These are phyloP conservation scores for Colletotrichum theobromicola DNA, from an alignment of 2,329 filamentous ascomycete genomes.

Conservation along the genomic window DNA sequence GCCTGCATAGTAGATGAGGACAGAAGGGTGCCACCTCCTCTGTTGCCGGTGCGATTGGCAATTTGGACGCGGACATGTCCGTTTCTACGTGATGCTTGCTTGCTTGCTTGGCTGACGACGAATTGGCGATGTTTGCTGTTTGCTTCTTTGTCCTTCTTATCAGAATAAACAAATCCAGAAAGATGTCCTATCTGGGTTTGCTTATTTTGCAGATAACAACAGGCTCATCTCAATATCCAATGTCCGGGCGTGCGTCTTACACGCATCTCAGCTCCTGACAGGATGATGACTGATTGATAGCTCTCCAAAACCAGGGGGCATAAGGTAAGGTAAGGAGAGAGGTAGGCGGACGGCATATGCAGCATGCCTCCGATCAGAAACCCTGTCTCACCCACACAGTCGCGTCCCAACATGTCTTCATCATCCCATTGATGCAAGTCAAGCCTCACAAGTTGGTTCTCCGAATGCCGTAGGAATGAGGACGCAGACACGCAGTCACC, in stretches of 20 bases:
- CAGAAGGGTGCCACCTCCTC: background rate
- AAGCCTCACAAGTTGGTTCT: background rate
- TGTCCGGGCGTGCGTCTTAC: background rate
- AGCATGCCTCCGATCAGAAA: constrained; percentile 7
- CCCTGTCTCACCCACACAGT: background rate
- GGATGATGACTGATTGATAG: background rate
- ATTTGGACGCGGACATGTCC: background rate
- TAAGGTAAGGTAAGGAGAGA: background rate
- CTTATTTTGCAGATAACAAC: constrained; percentile 12
- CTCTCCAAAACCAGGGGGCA: background rate
- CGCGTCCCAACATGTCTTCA: background rate
- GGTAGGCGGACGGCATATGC: constrained; percentile 9
- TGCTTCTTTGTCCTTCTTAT: constrained; percentile 13
- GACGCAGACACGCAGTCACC: background rate
- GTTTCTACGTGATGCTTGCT: background rate
- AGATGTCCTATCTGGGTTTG: background rate
- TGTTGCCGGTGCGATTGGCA: background rate
- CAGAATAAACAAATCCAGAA: background rate
- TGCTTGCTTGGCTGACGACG: background rate
- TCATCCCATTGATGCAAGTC: background rate
- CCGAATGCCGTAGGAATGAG: background rate
- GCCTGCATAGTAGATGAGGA: background rate
- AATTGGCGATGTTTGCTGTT: background rate
- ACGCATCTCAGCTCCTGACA: background rate
- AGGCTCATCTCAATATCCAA: background rate